Conservation (phyloP, 2,329 filamentous ascomycete species). For the Botryotinia calthae region DNA sequence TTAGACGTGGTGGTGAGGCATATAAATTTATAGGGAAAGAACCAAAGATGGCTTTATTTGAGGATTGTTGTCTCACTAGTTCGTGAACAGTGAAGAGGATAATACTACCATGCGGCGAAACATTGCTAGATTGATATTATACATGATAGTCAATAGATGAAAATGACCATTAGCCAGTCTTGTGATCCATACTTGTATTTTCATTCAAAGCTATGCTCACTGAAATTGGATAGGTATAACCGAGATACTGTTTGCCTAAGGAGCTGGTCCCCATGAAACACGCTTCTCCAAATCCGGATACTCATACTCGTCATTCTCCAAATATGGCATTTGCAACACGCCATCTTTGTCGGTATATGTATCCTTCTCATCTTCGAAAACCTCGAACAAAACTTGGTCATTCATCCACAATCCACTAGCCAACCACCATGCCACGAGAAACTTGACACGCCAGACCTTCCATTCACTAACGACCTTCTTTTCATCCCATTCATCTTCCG, state of each 20-base stretch:
- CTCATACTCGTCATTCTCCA: background rate
- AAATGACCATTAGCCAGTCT: background rate
- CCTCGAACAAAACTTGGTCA: background rate
- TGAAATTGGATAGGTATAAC: background rate
- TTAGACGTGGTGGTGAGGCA: background rate
- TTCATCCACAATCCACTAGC: background rate
- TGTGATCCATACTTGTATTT: background rate
- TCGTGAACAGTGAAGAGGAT: background rate
- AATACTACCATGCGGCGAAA: background rate
- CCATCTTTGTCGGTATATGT: background rate
- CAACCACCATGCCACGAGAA: background rate
- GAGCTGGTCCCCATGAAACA: background rate
- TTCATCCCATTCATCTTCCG: background rate
- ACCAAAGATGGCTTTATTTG: background rate
- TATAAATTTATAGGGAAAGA: background rate
- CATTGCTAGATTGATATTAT: background rate
- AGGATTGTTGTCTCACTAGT: background rate
- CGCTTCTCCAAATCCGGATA: background rate
- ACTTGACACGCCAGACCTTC: constrained; percentile 12
- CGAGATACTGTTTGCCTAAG: background rate
- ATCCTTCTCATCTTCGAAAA: background rate
- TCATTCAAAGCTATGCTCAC: background rate
- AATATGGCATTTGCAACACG: background rate
- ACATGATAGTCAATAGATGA: background rate
- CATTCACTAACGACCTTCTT: constrained; percentile 5